Conservation (phyloP, 1,284 basidiomycete genomes). For the Cutaneotrichosporon sp. region DNA sequence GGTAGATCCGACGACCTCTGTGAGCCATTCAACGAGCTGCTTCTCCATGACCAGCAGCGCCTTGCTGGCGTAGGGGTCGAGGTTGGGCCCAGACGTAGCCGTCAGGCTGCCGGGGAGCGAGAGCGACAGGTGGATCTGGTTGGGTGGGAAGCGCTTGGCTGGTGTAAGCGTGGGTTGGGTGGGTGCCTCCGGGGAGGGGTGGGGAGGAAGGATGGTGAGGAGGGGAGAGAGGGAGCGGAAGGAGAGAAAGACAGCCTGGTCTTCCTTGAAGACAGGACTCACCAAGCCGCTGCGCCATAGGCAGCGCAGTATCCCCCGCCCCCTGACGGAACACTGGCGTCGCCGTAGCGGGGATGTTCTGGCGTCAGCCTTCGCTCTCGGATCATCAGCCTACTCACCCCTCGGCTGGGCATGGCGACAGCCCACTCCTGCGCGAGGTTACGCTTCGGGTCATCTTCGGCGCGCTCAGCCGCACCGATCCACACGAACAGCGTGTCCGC, state of each 20-base stretch:
- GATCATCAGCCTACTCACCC: conserved; percentile 45
- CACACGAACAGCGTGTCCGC: conserved; percentile 77
- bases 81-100: conserved; percentile 32
- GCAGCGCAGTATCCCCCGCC: conserved; percentile 63
- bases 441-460: conserved; percentile 53
- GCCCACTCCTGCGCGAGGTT: conserved; percentile 73
- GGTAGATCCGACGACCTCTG: conserved; percentile 26
- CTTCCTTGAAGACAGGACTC: conserved; percentile 39
- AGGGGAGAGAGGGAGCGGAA: neutral
- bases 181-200: no score
- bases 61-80: conserved; percentile 45
- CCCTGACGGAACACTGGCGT: conserved; percentile 68
- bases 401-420: conserved; percentile 69
- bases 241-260: neutral
- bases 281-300: conserved; percentile 78
- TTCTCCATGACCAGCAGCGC: conserved; percentile 49
- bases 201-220: neutral
- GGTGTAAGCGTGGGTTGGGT: conserved; percentile 2
- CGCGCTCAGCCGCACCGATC: conserved; percentile 61
- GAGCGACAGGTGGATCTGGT: conserved; percentile 50
- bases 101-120: conserved; percentile 40
- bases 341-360: conserved; percentile 58
- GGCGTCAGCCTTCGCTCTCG: neutral
- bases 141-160: conserved; percentile 45
- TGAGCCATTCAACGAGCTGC: conserved; percentile 42